phyloP scores from a whole-genome alignment of 106 monocot genomes.

The Agapanthus africanus region DNA sequence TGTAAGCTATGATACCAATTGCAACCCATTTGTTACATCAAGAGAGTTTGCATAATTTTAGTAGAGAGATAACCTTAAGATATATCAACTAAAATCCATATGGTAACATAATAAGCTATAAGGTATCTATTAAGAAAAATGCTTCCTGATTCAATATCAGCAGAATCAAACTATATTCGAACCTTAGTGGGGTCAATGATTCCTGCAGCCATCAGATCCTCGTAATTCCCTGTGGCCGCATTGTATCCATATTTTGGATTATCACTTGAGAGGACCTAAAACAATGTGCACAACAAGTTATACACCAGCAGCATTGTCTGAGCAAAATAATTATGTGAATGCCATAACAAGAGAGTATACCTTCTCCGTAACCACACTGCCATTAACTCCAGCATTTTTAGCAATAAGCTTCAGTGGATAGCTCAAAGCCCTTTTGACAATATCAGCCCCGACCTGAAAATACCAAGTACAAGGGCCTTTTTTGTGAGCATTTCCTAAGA shows the following conservation, averaged over 20 bases:
- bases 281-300: background rate
- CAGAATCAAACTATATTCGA: background rate
- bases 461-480: background rate
- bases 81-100: no score
- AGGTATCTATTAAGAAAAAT: background rate
- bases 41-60: no score
- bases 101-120: background rate
- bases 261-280: constrained; percentile 72
- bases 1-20: no score
- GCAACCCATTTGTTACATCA: no score
- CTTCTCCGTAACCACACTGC: constrained; percentile 71
- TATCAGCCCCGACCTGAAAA: constrained; percentile 60
- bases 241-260: constrained; percentile 77
- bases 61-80: no score
- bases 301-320: no score
- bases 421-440: constrained; percentile 59
- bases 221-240: constrained; percentile 87
- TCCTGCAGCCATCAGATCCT: constrained; percentile 92
- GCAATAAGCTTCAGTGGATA: constrained; percentile 74
- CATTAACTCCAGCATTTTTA: constrained; percentile 78
- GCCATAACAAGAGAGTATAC: constrained; percentile 11
- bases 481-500: background rate
- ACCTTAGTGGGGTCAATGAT: constrained; percentile 99
- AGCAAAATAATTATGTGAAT: background rate
- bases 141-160: background rate